Evolutionary conservation across 331 rosid species (phyloP), one percentile per base, ranked within the genome.

Genomic region (Telfairia occidentalis): DNA sequence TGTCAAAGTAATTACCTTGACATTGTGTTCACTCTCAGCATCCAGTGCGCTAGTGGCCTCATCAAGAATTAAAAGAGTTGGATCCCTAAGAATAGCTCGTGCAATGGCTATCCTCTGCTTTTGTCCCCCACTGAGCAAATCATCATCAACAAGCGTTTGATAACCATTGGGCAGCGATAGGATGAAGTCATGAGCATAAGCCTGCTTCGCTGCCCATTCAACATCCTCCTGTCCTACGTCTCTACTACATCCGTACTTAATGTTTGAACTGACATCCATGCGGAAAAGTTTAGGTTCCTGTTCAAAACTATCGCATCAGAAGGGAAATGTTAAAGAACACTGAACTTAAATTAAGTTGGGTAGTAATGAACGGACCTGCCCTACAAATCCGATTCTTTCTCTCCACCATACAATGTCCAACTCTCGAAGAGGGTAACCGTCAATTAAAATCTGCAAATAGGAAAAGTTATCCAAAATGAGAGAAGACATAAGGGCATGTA

Each of bases 21-120:
- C 89, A 76, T 91, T 89, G 83, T 91, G 86, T 81, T 91, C 97
- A 70, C 97, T 94, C 87, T 94, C 98, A 63, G 98, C 97, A 87
- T 94, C 98, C 32, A 91, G 85, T 3, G 98, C 98, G 67, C 98
- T 94, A 38, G 97, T 94, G 75, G 97, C 98, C 84, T 94, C 98
- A 79, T 94, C 98, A 78, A 94, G 96, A 86, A 94, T 87, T 88
- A 94, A 85, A 77, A 94, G 59, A 37, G 90, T 79, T 29, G 98
- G 98, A 80, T 94, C 98, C 85, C 98, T 88, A 78, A 94, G 89
- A 76, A 94, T 83, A 50, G 98, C 97, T 66, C 98, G 85, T 9
- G 98, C 98, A 58, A 94, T 94, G 66, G 97, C 98, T 49, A 94
- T 90, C 80, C 98, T 85, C 71, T 94, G 98, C 87, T 90, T 94